These are phyloP conservation scores for Rosa rugosa DNA, from an alignment of 306 rosid genomes.

Conservation along the genomic window DNA sequence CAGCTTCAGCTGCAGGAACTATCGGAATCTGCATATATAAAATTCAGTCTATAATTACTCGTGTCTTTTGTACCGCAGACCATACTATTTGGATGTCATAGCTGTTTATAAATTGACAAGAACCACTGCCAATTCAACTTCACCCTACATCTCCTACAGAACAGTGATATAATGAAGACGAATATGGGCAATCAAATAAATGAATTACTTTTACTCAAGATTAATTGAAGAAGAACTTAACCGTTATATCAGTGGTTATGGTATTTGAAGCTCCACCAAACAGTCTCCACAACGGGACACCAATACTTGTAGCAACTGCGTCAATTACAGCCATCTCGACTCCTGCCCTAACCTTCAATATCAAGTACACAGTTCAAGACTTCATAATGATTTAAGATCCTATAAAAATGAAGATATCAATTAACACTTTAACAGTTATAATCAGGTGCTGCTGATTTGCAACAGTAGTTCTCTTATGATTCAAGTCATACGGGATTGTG, in stretches of 20 bases:
- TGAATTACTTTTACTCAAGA: not conserved
- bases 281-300: constrained; percentile 85
- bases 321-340: constrained; percentile 93
- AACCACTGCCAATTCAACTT: not conserved
- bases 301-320: constrained; percentile 78
- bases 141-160: not conserved
- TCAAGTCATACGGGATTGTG: not conserved
- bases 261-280: constrained; percentile 87
- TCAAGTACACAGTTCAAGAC: constrained; percentile 11
- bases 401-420: constrained; percentile 3
- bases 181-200: not conserved
- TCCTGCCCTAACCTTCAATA: constrained; percentile 93
- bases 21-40: constrained; percentile 74
- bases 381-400: not conserved
- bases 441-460: not conserved
- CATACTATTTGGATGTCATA: not conserved
- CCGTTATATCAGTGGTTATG: constrained; percentile 83
- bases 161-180: not conserved
- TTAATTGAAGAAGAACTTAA: constrained; percentile 33
- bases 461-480: not conserved
- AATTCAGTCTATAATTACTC: not conserved
- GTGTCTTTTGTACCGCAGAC: not conserved
- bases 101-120: not conserved
- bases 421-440: not conserved
- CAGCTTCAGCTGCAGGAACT: constrained; percentile 76